Base-by-base conservation (phyloP, 2,329 filamentous ascomycete genomes). In the Claviceps sp. region DNA sequence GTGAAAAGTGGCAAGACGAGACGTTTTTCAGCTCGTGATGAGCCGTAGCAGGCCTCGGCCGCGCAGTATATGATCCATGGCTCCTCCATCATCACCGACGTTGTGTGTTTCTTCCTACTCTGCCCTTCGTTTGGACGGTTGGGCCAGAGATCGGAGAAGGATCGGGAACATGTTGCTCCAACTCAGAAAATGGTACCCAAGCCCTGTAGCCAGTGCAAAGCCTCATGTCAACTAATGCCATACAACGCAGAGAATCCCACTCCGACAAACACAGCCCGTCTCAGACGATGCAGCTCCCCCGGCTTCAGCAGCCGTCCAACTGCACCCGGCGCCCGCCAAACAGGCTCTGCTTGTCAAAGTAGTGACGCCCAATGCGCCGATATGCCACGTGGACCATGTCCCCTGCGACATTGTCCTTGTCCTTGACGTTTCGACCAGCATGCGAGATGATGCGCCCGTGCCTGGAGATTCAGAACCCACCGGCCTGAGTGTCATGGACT, bases 321-420 rank as follows among this genome's bases (percentile, higher is more conserved):
- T 43, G 20, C 42, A 43, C 11, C 20, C 42, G 14, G 20, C 16
- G 42, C 42, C 42, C 42, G 14, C 20, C 5, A 43, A 43, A 14
- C 11, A 43, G 42, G 42, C 20, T 14, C 11, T 43, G 4, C 2
- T 43, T 11, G 11, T 43, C 42, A 43, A 43, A 24, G 20, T 43
- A 7, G 42, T 43, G 42, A 22, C 42, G 5, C 42, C 42, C 5
- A 24, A 0, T 11, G 11, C 42, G 6, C 42, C 42, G 42, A 30
- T 26, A 44, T 41, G 58, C 2, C 22, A 56, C 0, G 55, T 66
- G 0, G 52, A 58, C 6, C 74, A 77, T 58, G 67, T 75, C 0
- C 73, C 77, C 2, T 80, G 76, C 59, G 79, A 82, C 55, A 75
- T 83, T 37, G 78, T 81, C 2, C 69, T 83, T 2, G 78, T 78